phyloP scores from a whole-genome alignment of 2,329 filamentous ascomycete species.

The Thermoascus crustaceus region DNA sequence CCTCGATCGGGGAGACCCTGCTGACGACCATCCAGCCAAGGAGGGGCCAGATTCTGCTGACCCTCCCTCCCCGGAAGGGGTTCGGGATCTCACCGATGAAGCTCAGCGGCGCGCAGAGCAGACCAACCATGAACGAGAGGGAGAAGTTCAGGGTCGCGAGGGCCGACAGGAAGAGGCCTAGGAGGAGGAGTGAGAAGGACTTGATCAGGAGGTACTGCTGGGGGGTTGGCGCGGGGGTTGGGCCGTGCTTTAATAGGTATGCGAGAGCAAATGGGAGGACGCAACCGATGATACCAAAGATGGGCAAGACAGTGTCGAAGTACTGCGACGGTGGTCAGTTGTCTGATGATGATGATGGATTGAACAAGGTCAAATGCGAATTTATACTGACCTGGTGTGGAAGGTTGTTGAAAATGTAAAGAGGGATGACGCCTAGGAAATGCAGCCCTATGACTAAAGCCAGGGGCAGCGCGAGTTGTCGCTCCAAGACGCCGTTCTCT shows the following conservation, averaged over 20 bases:
- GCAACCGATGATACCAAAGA: slow-evolving; percentile 42
- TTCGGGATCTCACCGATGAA: slow-evolving; percentile 48
- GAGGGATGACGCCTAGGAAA: slow-evolving; percentile 67
- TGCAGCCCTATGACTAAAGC: slow-evolving; percentile 65
- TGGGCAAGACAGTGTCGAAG: slow-evolving; percentile 37
- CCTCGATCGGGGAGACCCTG: slow-evolving; percentile 51
- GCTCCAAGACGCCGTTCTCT: slow-evolving; percentile 25
- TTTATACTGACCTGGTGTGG: slow-evolving; percentile 51
- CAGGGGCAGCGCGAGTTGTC: slow-evolving; percentile 47
- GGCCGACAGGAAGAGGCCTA: slow-evolving; percentile 85
- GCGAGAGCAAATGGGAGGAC: slow-evolving; percentile 52
- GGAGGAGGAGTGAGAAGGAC: slow-evolving; percentile 82
- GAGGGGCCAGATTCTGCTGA: slow-evolving; percentile 4
- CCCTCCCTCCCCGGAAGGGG: no score
- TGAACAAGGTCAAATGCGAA: slow-evolving; percentile 4
- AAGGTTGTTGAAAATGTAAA: slow-evolving; percentile 78
- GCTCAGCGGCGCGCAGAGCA: slow-evolving; percentile 69
- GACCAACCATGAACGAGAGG: slow-evolving; percentile 73
- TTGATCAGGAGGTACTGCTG: slow-evolving; percentile 75
- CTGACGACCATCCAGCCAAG: slow-evolving; percentile 48
- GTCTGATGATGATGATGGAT: neutral
- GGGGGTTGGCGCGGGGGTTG: slow-evolving; percentile 45
- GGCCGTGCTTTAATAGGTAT: slow-evolving; percentile 40
- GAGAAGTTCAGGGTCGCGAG: slow-evolving; percentile 96
- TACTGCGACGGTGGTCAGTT: slow-evolving; percentile 36